Evolutionary conservation across 164 flowering plant genomes (phyloP).

Genomic region (Kingdonia uniflora): DNA sequence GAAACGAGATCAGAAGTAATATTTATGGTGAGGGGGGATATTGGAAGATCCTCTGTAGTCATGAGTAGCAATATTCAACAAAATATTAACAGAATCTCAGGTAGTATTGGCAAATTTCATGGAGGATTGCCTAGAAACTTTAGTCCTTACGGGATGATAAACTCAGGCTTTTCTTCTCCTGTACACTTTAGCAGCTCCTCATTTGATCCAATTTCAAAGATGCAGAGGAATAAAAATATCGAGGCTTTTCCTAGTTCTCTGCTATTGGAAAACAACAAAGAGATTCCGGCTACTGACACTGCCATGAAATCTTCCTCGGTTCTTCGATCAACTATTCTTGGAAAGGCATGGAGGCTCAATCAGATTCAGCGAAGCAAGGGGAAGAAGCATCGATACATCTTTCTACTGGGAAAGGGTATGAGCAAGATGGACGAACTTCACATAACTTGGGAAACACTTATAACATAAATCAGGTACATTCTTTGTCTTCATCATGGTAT

Average conservation of each 20-base stretch:
- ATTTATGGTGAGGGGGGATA: slow-evolving; percentile 6
- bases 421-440: slow-evolving; percentile 42
- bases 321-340: slow-evolving; percentile 11
- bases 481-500: slow-evolving; percentile 3
- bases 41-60: slow-evolving; percentile 9
- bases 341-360: slow-evolving; percentile 19
- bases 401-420: slow-evolving; percentile 26
- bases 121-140: slow-evolving; percentile 34
- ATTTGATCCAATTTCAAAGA: slow-evolving; percentile 21
- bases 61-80: slow-evolving; percentile 9
- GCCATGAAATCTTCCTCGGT: neutral
- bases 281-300: neutral
- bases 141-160: slow-evolving; percentile 28
- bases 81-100: slow-evolving; percentile 16
- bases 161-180: slow-evolving; percentile 29
- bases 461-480: slow-evolving; percentile 39
- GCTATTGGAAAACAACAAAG: slow-evolving; percentile 6
- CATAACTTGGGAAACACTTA: slow-evolving; percentile 21
- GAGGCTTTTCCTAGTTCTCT: slow-evolving; percentile 14
- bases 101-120: slow-evolving; percentile 33
- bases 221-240: slow-evolving; percentile 22
- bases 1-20: neutral
- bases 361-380: slow-evolving; percentile 16
- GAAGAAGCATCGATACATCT: slow-evolving; percentile 13
- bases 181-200: slow-evolving; percentile 24